Base-by-base conservation (phyloP, 208 protist genomes). In the Crithidia fasciculata region DNA sequence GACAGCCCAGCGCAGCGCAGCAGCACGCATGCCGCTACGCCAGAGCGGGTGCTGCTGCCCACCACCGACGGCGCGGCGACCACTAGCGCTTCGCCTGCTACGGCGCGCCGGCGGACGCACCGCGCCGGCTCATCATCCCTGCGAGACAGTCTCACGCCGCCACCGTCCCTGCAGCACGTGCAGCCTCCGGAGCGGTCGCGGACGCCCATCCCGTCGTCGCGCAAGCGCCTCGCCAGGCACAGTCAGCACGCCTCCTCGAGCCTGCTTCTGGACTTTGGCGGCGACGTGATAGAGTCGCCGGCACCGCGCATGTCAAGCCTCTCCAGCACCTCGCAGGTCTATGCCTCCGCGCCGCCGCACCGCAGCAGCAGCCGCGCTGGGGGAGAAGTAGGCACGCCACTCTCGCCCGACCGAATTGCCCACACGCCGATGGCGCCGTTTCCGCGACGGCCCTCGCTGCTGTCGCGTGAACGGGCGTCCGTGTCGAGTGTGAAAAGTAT, bases 71-170 rank as follows among this genome's bases (percentile, higher is more conserved):
- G 15, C 18, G 56, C 56, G 40, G 18, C 40, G 18, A 71, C 65
- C 16, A 56, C 56, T 0, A 43, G 53, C 47, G 41, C 56, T n/a
- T 71, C 72, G 28, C 63, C 56, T 6, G 56, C 72, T n/a, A 45
- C 64, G 18, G 62, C 57, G 39, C 55, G 56, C 41, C 64, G 43
- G 37, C 63, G 58, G 57, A 41, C 54, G 61, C 55, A 49, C 36
- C 64, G 72, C 13, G 72, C 43, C 72, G 70, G 72, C 72, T 40
- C 45, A 18, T 77, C 72, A 3, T 54, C 56, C 37, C 55, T 77
- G 72, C 56, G 47, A 19, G 72, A 77, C 54, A 54, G n/a, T 13
- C n/a, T n/a, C 15, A 63, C 58, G 45, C 60, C 60, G 45, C 45
- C 41, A 19, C 60, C 63, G 9, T 56, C 61, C 36, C 52, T 50